A percentile compares a stretch with the other conserved stretches of the same genome.
Conservation (phyloP, 768 basidiomycete species). For the Postia placenta region DNA sequence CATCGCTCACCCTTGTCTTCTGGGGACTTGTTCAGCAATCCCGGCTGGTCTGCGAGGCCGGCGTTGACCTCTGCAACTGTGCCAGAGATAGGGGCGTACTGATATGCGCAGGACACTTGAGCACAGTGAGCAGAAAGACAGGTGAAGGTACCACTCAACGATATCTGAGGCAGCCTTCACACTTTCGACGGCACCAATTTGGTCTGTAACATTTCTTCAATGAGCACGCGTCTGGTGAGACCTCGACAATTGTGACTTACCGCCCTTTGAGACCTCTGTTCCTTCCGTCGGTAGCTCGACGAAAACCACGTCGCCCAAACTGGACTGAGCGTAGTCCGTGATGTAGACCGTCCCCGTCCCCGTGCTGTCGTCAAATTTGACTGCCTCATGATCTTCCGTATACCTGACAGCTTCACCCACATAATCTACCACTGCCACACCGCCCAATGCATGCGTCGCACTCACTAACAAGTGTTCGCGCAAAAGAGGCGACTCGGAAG, state of each 20-base stretch:
- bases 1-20: constrained; percentile 76
- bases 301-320: constrained; percentile 94
- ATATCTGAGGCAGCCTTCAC: constrained; percentile 97
- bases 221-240: not conserved
- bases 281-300: constrained; percentile 81
- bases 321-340: constrained; percentile 87
- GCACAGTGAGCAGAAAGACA: not conserved
- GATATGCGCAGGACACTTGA: not conserved
- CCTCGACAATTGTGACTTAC: constrained; percentile 40
- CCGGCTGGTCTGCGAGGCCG: constrained; percentile 56
- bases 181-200: constrained; percentile 91
- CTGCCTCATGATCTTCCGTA: constrained; percentile 84
- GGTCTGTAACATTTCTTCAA: constrained; percentile 45
- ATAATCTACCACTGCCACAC: constrained; percentile 6
- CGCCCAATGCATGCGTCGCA: constrained; percentile 10
- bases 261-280: constrained; percentile 58
- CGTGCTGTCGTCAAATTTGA: constrained; percentile 71
- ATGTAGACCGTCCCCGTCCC: constrained; percentile 78
- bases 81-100: constrained; percentile 95
- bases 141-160: constrained; percentile 36
- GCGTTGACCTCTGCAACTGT: constrained; percentile 76
- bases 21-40: constrained; percentile 83
- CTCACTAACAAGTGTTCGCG: constrained; percentile 60
- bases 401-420: constrained; percentile 60
- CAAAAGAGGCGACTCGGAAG: constrained; percentile 23